phyloP scores from a whole-genome alignment of 2,329 filamentous ascomycete species.

The Tolypocladium pustulatum region DNA sequence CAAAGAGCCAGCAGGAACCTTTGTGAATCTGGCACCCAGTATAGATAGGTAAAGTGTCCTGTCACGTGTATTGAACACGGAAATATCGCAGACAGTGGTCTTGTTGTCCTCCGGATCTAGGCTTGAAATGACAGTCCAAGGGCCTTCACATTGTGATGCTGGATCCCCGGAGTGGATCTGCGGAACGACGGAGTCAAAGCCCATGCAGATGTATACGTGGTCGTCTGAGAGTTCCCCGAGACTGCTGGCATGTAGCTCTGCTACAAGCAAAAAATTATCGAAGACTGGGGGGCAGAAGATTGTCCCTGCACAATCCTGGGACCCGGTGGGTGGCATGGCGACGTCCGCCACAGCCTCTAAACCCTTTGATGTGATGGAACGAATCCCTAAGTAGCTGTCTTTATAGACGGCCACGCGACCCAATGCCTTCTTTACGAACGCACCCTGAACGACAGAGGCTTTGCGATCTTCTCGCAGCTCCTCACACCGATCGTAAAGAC shows the following conservation, averaged over 20 bases:
- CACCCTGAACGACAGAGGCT: not conserved
- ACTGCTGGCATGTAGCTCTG: constrained; percentile 1
- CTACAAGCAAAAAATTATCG: not conserved
- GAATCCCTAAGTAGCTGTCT: not conserved
- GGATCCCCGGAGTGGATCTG: not conserved
- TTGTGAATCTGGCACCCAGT: not conserved
- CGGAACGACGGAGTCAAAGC: not conserved
- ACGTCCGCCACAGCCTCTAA: not conserved
- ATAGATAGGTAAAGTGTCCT: not conserved
- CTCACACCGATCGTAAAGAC: not conserved
- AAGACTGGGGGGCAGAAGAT: not conserved
- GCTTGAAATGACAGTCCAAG: not conserved
- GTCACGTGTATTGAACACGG: not conserved
- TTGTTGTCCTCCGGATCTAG: not conserved
- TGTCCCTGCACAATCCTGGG: not conserved
- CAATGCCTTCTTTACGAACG: not conserved
- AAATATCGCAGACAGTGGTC: not conserved
- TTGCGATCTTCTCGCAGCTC: not conserved
- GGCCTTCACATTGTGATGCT: not conserved
- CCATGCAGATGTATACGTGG: not conserved
- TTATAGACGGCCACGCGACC: not conserved
- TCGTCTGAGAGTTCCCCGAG: not conserved
- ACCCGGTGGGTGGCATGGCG: not conserved
- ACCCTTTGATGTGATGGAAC: not conserved
- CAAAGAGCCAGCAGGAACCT: not conserved